These are phyloP conservation scores for Trichomonas vaginalis DNA, from an alignment of 208 protist species.

Conservation along the genomic window DNA sequence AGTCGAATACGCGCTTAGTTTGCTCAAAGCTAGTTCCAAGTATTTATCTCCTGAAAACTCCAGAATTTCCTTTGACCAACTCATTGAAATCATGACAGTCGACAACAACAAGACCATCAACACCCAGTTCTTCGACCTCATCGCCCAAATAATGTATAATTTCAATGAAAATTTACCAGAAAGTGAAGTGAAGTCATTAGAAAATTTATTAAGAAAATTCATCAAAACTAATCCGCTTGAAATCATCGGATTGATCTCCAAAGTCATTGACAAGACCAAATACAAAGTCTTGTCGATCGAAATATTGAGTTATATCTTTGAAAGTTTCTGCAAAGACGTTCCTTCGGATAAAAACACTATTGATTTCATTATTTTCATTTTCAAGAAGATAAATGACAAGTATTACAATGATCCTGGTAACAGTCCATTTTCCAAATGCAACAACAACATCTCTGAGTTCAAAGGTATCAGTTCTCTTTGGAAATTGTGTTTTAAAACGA, in stretches of 20 bases:
- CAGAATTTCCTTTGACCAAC: not conserved
- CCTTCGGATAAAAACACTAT: not conserved
- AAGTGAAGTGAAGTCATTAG: not conserved
- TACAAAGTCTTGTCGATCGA: not conserved
- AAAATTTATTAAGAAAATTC: not conserved
- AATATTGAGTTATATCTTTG: not conserved
- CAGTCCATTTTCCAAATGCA: not conserved
- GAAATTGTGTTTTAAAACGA: not conserved
- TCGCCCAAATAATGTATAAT: not conserved
- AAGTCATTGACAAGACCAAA: not conserved
- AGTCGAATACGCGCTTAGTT: not conserved
- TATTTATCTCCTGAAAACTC: not conserved
- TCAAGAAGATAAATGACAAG: not conserved
- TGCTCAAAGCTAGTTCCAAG: not conserved
- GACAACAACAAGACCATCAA: not conserved
- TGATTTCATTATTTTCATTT: not conserved
- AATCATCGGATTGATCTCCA: not conserved
- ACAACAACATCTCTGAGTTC: not conserved
- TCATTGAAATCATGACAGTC: not conserved
- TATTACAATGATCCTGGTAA: not conserved
- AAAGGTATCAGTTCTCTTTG: not conserved
- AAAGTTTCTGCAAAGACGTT: not conserved
- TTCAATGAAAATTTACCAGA: not conserved
- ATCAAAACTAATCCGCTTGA: not conserved
- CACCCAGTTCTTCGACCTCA: not conserved